Percentiles rank a stretch among this genome's conserved stretches.
Evolutionary conservation across 371 early-diverging fungal genomes (phyloP).

Genomic region (Smittium mucronatum): DNA sequence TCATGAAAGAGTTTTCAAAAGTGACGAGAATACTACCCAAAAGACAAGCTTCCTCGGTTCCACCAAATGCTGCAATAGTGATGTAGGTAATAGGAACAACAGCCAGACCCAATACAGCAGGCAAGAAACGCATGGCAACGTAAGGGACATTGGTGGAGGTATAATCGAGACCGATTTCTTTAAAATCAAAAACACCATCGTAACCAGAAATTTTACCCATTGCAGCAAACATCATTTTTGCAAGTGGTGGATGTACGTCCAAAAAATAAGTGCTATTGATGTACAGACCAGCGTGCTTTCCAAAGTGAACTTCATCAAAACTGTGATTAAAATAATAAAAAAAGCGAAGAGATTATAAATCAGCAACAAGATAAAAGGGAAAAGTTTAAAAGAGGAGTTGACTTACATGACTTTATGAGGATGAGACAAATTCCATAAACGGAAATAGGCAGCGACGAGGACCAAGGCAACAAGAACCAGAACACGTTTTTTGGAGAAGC

Average conservation of each 20-base stretch:
- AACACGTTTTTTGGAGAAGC: constrained; percentile 25
- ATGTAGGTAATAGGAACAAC: constrained; percentile 70
- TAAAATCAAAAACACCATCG: constrained; percentile 77
- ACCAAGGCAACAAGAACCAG: constrained; percentile 25
- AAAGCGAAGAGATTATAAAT: not conserved
- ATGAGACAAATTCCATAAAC: constrained; percentile 24
- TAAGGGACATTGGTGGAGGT: constrained; percentile 60
- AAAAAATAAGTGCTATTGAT: constrained; percentile 79
- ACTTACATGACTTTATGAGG: constrained; percentile 44
- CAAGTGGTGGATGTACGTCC: constrained; percentile 96
- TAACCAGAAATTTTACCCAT: constrained; percentile 64
- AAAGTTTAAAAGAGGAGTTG: constrained; percentile 21
- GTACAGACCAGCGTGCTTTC: constrained; percentile 88
- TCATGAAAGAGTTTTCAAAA: constrained; percentile 61
- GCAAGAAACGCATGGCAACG: constrained; percentile 61
- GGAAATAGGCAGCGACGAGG: constrained; percentile 26
- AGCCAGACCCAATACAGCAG: constrained; percentile 56
- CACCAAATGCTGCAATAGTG: constrained; percentile 61
- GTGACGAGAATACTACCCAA: constrained; percentile 41
- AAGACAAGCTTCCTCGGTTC: constrained; percentile 49
- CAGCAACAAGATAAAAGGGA: not conserved
- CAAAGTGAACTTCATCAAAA: constrained; percentile 97
- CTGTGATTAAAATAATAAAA: constrained; percentile 4
- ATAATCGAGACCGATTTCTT: constrained; percentile 65
- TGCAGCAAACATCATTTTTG: constrained; percentile 79